These are phyloP conservation scores for Eragrostis nindensis DNA, from an alignment of 176 grass and related monocot species.

Conservation along the genomic window DNA sequence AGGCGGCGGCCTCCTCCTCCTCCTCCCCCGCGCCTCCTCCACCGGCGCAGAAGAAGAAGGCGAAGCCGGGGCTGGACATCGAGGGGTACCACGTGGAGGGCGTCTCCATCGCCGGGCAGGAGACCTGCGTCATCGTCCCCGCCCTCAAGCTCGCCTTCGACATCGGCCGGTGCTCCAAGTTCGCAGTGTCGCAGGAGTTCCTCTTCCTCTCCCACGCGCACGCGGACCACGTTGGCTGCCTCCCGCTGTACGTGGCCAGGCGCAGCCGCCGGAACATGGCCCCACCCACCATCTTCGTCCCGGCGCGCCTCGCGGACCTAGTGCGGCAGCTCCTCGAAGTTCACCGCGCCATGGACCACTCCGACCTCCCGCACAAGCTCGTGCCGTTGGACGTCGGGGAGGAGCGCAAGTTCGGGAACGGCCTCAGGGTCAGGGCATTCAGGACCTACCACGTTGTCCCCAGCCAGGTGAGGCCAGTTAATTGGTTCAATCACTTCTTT, in stretches of 20 bases:
- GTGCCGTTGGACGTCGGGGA: slow-evolving; percentile 71
- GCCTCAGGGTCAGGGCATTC: slow-evolving; percentile 90
- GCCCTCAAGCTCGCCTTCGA: slow-evolving; percentile 88
- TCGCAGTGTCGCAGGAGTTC: slow-evolving; percentile 92
- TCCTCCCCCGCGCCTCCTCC: background rate
- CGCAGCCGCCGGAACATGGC: slow-evolving; percentile 72
- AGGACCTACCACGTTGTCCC: slow-evolving; percentile 87
- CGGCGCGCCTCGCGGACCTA: slow-evolving; percentile 58
- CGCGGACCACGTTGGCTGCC: slow-evolving; percentile 88
- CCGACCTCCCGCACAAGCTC: slow-evolving; percentile 80
- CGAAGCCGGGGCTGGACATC: slow-evolving; percentile 40
- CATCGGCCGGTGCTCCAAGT: slow-evolving; percentile 90
- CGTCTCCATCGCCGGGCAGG: slow-evolving; percentile 81
- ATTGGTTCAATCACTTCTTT: too few relatives aligned
- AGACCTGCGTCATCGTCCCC: slow-evolving; percentile 92
- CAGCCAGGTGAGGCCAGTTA: slow-evolving; percentile 89
- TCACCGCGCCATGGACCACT: slow-evolving; percentile 92
- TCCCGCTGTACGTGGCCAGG: slow-evolving; percentile 97
- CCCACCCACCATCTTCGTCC: slow-evolving; percentile 92
- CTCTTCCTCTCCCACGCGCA: slow-evolving; percentile 98
- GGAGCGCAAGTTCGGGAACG: slow-evolving; percentile 78
- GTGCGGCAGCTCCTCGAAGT: slow-evolving; percentile 77
- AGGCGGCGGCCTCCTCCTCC: background rate
- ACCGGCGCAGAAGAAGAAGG: background rate
- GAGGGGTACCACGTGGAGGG: slow-evolving; percentile 85